These are phyloP conservation scores for Agrocybe pediades DNA, from an alignment of 768 basidiomycete species.

Conservation along the genomic window DNA sequence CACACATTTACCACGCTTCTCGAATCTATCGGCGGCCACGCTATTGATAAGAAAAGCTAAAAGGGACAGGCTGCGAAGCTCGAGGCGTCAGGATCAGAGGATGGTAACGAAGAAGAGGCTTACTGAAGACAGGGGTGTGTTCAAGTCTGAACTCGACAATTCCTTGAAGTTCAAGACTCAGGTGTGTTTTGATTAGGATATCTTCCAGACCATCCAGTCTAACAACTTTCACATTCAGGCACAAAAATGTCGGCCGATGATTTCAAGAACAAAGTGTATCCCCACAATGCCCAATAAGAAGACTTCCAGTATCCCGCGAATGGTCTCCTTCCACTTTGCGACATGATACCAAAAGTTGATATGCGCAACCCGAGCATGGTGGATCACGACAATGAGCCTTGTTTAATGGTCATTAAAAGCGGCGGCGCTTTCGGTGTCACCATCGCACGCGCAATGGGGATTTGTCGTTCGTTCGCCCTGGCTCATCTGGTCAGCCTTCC, in stretches of 20 bases:
- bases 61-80: constrained; percentile 6
- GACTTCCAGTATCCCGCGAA: constrained; percentile 4
- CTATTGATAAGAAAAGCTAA: not conserved
- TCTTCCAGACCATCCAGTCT: not conserved
- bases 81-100: constrained; percentile 20
- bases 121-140: constrained; percentile 1
- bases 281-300: not conserved
- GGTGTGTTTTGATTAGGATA: constrained; percentile 7
- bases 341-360: not conserved
- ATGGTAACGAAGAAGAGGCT: constrained; percentile 14
- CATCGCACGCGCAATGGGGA: constrained; percentile 27
- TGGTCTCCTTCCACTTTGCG: constrained; percentile 1
- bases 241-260: not conserved
- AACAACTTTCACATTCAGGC: not conserved
- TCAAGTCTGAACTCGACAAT: constrained; percentile 1
- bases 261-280: constrained; percentile 1
- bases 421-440: constrained; percentile 27
- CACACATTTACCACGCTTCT: not conserved
- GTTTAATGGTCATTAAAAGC: constrained; percentile 30
- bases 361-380: constrained; percentile 6
- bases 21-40: not conserved
- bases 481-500: constrained; percentile 15
- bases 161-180: not conserved
- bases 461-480: constrained; percentile 27
- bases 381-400: not conserved